A percentile compares a stretch with the other conserved stretches of the same genome.
phyloP scores from a whole-genome alignment of 768 basidiomycete species.

The Mycena floridula region DNA sequence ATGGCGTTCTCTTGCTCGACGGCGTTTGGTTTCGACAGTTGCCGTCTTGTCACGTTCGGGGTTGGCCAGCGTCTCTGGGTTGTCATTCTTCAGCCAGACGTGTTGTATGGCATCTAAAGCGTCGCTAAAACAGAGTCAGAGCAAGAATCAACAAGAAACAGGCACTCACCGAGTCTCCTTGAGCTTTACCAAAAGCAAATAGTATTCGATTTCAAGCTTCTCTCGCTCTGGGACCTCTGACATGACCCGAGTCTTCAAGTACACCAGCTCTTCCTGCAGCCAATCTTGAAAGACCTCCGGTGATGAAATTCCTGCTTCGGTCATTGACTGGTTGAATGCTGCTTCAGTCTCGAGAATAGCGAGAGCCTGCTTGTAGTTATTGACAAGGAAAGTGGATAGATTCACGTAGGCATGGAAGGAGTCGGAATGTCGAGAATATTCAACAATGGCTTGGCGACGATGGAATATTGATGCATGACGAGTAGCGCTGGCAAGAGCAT shows the following conservation, averaged over 20 bases:
- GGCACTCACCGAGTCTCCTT: background rate
- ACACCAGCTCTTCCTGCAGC: background rate
- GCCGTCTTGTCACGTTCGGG: background rate
- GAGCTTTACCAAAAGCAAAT: background rate
- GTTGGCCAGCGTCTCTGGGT: background rate
- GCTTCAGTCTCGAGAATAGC: background rate
- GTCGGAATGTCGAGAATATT: conserved; percentile 1
- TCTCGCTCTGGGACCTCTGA: conserved; percentile 9
- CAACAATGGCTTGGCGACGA: conserved; percentile 3
- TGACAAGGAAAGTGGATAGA: background rate
- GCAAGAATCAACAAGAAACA: background rate
- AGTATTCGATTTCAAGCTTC: background rate
- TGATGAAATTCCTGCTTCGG: background rate
- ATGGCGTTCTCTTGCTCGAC: background rate
- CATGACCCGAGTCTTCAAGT: background rate
- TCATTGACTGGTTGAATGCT: background rate
- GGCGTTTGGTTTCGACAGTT: background rate
- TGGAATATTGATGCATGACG: conserved; percentile 2
- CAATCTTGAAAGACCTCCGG: background rate
- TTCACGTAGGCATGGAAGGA: conserved; percentile 1
- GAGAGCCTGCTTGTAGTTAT: background rate
- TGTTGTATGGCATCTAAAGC: background rate
- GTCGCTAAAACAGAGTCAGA: background rate
- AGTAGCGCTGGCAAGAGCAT: background rate
- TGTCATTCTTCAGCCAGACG: background rate